Conservation (phyloP, 2,329 filamentous ascomycete genomes). For the Cytospora piceae region DNA sequence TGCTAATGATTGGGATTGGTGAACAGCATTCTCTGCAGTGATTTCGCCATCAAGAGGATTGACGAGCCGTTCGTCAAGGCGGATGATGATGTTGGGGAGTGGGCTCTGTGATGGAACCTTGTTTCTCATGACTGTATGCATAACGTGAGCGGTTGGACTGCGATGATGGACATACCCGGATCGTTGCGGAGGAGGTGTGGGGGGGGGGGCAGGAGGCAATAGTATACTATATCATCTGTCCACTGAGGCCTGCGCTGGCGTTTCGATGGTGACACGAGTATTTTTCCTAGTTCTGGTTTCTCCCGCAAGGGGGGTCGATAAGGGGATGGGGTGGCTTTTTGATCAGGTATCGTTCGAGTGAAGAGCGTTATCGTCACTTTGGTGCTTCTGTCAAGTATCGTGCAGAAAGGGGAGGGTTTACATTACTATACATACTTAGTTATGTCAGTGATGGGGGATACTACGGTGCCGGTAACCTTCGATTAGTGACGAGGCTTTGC, state of each 20-base stretch:
- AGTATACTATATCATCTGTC: neutral
- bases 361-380: too few relatives aligned
- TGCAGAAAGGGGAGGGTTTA: too few relatives aligned
- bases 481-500: too few relatives aligned
- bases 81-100: slow-evolving; percentile 77
- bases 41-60: slow-evolving; percentile 91
- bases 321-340: too few relatives aligned
- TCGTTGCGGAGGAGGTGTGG: neutral
- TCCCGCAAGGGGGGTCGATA: too few relatives aligned
- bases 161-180: neutral
- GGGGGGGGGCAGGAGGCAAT: neutral
- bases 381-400: too few relatives aligned
- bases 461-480: too few relatives aligned
- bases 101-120: slow-evolving; percentile 55
- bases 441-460: too few relatives aligned
- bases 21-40: slow-evolving; percentile 84
- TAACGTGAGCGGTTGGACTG: neutral
- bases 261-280: neutral
- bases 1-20: slow-evolving; percentile 4
- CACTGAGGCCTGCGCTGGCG: neutral
- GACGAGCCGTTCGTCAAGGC: slow-evolving; percentile 86
- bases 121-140: neutral
- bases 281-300: too few relatives aligned
- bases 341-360: too few relatives aligned
- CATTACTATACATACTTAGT: too few relatives aligned